Percentiles rank a stretch among this genome's conserved stretches.
Evolutionary conservation across 2,329 filamentous ascomycete genomes (phyloP).

Genomic region (Beauveria varroae): DNA sequence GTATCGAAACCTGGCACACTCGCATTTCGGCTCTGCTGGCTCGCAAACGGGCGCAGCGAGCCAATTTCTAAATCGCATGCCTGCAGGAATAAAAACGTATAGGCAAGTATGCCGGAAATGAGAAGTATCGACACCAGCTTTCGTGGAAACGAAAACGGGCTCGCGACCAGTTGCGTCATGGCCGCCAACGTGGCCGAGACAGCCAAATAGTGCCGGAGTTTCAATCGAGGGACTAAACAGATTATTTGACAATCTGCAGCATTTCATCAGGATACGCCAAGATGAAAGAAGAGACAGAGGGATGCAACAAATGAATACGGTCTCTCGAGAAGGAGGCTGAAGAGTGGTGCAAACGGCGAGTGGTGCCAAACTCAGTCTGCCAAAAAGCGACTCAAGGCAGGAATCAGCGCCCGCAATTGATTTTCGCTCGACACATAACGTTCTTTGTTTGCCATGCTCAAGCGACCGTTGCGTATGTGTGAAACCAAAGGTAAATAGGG

Average conservation of each 20-base stretch:
- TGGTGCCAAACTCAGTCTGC: neutral
- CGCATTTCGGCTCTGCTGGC: neutral
- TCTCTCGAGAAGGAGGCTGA: neutral
- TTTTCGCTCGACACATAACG: neutral
- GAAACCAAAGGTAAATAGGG: neutral
- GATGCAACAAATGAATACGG: neutral
- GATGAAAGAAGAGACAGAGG: neutral
- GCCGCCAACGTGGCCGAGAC: neutral
- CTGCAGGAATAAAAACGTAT: neutral
- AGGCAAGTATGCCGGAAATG: neutral
- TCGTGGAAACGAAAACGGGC: neutral
- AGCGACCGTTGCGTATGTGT: neutral
- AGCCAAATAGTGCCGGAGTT: neutral
- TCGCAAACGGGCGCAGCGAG: neutral
- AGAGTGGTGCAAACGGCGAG: neutral
- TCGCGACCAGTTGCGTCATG: conserved; percentile 2
- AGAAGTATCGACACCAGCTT: neutral
- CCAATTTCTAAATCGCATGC: neutral
- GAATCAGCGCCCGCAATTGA: neutral
- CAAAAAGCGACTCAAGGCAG: neutral
- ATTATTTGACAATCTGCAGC: neutral
- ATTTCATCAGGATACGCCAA: neutral
- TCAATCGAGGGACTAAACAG: neutral
- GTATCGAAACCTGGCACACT: neutral
- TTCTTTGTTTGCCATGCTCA: neutral